Evolutionary conservation across 2,329 filamentous ascomycete genomes (phyloP), one percentile per base, ranked within the genome.

Genomic region (Cephalotrichum gorgonifer): DNA sequence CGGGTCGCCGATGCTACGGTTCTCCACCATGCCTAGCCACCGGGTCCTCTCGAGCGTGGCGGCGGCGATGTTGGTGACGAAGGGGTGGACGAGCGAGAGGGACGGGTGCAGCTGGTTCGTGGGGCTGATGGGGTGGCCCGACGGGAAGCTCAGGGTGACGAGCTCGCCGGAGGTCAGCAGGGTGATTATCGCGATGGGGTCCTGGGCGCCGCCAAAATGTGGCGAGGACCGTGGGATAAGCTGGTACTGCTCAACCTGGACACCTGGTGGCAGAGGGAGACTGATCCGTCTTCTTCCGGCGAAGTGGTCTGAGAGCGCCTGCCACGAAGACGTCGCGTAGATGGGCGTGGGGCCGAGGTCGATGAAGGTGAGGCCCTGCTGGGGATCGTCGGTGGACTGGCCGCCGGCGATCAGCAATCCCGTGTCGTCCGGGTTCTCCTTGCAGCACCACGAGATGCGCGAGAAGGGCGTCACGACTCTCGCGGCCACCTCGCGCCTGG

Each of bases 11-110:
- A 86, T 82, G 41, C 81, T 77, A 35, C 91, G 79, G 54, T 79
- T 85, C 64, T 97, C 93, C n/a, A 81, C 79, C 81, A 97, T 85
- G 4, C 88, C 87, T 14, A 97, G 76, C 93, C 93, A 98, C 54
- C 83, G 78, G 7, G 81, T 81, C 26, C 93, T 80, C 44, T 88
- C 83, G 11, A 97, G 72, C 12, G 79, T 77, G 9, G 87, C 77
- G n/a, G 94, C 73, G 15, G 79, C 76, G 47, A 86, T 73, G 46
- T 82, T 81, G 48, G 80, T 85, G 51, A 93, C 80, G 61, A 95
- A 97, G 0, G 93, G 93, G 60, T 96, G 89, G 6, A 95, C 85
- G 54, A 96, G 86, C 1, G 86, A 86, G 43, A 96, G 69, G 2
- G 86, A 95, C 0, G 90, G 79, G 59, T 95, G 91, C 6, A 98